Evolutionary conservation across 768 basidiomycete genomes (phyloP).

Genomic region (Lactarius deliciosus): DNA sequence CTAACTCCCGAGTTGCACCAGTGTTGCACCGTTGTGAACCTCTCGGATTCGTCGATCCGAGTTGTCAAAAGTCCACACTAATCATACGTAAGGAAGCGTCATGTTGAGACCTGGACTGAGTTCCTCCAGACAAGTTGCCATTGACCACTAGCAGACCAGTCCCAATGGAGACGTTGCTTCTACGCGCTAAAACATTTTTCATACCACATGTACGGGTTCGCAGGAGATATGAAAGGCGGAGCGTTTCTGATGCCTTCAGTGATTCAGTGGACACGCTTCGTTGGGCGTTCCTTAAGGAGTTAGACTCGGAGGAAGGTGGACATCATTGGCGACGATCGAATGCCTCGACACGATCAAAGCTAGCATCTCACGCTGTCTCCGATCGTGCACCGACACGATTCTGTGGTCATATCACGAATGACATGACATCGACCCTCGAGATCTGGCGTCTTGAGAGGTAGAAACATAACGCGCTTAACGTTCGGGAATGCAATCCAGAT

Average conservation of each 20-base stretch:
- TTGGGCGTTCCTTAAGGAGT: no score
- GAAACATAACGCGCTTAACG: background rate
- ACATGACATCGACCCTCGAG: no score
- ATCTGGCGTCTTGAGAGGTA: background rate
- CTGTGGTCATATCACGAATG: no score
- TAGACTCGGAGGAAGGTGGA: no score
- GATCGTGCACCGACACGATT: no score
- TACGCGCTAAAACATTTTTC: background rate
- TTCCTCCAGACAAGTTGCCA: no score
- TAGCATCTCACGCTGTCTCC: background rate
- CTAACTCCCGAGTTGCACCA: no score
- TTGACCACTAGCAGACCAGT: background rate
- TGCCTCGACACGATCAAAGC: background rate
- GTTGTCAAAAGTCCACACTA: background rate
- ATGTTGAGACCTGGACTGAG: background rate
- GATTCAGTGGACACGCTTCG: background rate
- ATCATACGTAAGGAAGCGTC: background rate
- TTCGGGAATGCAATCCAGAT: background rate
- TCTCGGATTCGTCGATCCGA: no score
- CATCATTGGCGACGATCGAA: no score
- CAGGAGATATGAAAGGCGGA: background rate
- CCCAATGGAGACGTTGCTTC: background rate
- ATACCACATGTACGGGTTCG: background rate
- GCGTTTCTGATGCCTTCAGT: background rate
- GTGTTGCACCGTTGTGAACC: no score